These are phyloP conservation scores for Trichoderma simmonsii DNA, from an alignment of 2,329 filamentous ascomycete genomes.

Conservation along the genomic window DNA sequence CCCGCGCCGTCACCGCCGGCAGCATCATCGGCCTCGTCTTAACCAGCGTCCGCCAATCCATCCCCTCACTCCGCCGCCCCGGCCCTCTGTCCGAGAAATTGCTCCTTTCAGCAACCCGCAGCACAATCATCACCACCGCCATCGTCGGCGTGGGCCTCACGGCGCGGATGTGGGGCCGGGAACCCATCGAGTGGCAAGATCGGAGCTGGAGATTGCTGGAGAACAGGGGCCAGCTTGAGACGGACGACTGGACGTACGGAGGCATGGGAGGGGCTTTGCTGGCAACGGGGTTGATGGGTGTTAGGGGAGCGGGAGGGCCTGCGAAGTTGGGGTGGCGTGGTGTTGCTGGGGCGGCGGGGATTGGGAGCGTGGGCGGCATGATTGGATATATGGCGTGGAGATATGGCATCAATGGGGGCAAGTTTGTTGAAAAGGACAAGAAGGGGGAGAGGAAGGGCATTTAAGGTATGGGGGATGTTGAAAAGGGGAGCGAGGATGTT, in stretches of 20 bases:
- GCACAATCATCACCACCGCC: constrained; percentile 43
- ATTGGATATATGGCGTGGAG: constrained; percentile 48
- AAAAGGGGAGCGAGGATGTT: background rate
- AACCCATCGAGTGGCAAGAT: constrained; percentile 63
- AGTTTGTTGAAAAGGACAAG: constrained; percentile 32
- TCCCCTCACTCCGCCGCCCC: constrained; percentile 29
- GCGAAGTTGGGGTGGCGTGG: constrained; percentile 37
- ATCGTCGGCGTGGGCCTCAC: constrained; percentile 43
- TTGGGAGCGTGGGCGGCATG: constrained; percentile 50
- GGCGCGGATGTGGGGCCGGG: constrained; percentile 51
- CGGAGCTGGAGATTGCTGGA: constrained; percentile 59
- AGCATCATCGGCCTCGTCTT: constrained; percentile 45
- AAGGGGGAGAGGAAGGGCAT: constrained; percentile 20
- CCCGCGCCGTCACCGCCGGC: constrained; percentile 53
- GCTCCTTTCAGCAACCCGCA: constrained; percentile 45
- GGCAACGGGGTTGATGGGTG: constrained; percentile 28
- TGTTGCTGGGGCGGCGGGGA: constrained; percentile 42
- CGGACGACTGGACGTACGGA: constrained; percentile 53
- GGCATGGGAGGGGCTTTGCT: constrained; percentile 40
- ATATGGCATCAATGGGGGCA: constrained; percentile 46
- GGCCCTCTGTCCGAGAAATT: constrained; percentile 34
- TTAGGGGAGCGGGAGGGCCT: constrained; percentile 26
- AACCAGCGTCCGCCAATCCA: constrained; percentile 31
- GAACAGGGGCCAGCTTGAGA: constrained; percentile 54
- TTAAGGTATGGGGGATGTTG: background rate